Evolutionary conservation across 331 rosid genomes (phyloP).

Genomic region (Rhamnella rubrinervis): DNA sequence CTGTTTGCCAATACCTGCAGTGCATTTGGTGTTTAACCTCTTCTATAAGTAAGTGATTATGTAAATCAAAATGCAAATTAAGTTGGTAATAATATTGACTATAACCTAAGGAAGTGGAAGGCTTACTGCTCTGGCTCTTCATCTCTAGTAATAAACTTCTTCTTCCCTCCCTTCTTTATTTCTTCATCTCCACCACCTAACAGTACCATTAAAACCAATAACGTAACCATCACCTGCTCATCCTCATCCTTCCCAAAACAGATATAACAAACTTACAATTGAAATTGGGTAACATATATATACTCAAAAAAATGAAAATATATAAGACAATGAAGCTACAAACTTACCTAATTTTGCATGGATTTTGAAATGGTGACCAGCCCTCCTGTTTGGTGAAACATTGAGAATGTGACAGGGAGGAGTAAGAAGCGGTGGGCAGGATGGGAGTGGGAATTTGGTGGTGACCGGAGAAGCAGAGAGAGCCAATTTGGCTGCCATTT

Average conservation of each 20-base stretch:
- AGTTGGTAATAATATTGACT: too few species aligned
- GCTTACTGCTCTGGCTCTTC: slow-evolving; percentile 86
- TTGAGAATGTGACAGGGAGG: slow-evolving; percentile 13
- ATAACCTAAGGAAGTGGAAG: too few species aligned
- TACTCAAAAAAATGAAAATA: not conserved
- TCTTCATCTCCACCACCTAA: slow-evolving; percentile 81
- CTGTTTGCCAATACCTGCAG: slow-evolving; percentile 92
- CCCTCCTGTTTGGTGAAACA: slow-evolving; percentile 33
- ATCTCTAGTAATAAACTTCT: slow-evolving; percentile 79
- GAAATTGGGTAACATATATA: not conserved
- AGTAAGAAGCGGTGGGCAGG: slow-evolving; percentile 33
- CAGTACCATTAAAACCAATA: slow-evolving; percentile 23
- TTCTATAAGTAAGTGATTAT: too few species aligned
- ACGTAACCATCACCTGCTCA: slow-evolving; percentile 9
- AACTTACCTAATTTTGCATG: slow-evolving; percentile 61
- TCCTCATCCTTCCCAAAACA: slow-evolving; percentile 4
- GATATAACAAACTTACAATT: not conserved
- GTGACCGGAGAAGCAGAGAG: slow-evolving; percentile 45
- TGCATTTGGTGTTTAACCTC: too few species aligned
- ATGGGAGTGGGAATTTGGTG: slow-evolving; percentile 41
- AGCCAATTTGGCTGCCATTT: slow-evolving; percentile 62
- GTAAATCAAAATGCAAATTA: too few species aligned
- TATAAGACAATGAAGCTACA: not conserved
- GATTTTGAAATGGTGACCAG: slow-evolving; percentile 38
- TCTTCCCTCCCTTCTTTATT: slow-evolving; percentile 61